phyloP scores from a whole-genome alignment of 1,284 basidiomycete species.

The Chalciporus piperatoides region DNA sequence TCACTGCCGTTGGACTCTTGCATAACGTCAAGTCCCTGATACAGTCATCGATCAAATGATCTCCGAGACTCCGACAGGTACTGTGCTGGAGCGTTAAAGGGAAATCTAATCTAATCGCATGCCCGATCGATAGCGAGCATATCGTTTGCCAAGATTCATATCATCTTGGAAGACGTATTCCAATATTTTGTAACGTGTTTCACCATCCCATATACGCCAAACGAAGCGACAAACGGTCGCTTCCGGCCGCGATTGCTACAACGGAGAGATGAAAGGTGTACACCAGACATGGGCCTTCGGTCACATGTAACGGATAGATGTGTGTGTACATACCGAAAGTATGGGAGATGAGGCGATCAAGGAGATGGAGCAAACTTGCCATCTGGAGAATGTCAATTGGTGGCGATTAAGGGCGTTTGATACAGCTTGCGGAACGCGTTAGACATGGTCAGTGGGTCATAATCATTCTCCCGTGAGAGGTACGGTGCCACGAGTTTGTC shows the following conservation, averaged over 20 bases:
- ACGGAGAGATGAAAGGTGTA: not conserved
- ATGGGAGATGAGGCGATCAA: not conserved
- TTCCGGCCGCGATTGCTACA: not conserved
- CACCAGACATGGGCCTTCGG: not conserved
- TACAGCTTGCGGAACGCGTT: not conserved
- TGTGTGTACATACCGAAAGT: too few relatives aligned
- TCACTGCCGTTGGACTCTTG: not conserved
- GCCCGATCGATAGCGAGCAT: not conserved
- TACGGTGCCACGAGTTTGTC: not conserved
- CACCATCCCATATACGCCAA: constrained; percentile 9
- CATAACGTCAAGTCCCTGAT: not conserved
- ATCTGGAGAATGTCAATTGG: not conserved
- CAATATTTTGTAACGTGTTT: not conserved
- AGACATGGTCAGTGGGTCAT: not conserved
- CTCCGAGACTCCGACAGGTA: constrained; percentile 7
- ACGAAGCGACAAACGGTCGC: constrained; percentile 1
- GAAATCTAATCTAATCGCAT: not conserved
- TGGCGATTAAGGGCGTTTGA: not conserved
- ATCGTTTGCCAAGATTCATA: not conserved
- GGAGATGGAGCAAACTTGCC: not conserved
- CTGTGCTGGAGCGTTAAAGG: not conserved
- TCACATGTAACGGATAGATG: not conserved
- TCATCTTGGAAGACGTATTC: not conserved
- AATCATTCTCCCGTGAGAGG: not conserved
- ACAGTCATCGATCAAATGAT: not conserved